Evolutionary conservation across 139 green algal genomes (phyloP).

Genomic region (Closterium sp.): DNA sequence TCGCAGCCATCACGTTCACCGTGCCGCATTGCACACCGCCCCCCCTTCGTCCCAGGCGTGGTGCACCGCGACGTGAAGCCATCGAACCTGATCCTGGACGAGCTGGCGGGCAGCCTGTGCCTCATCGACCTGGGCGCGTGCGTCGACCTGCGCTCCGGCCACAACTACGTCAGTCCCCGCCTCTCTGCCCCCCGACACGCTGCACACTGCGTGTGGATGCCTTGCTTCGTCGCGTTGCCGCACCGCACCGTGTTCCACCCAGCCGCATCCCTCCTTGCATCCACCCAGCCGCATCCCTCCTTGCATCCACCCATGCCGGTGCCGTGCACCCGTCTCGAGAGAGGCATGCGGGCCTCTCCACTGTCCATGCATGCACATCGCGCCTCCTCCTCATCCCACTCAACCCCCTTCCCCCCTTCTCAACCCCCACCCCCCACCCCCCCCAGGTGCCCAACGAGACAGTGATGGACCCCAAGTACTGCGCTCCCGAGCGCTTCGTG

Average conservation of each 20-base stretch:
- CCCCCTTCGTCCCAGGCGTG: background rate
- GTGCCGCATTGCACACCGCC: background rate
- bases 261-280: too few species aligned
- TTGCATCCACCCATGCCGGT: too few species aligned
- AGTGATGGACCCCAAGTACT: conserved; percentile 48
- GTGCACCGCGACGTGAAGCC: conserved; percentile 53
- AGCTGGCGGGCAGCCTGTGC: background rate
- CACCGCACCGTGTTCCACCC: too few species aligned
- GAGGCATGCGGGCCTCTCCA: too few species aligned
- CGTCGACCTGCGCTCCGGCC: conserved; percentile 46
- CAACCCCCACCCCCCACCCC: too few species aligned
- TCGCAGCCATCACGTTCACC: background rate
- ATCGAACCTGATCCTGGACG: conserved; percentile 34
- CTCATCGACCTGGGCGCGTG: conserved; percentile 48
- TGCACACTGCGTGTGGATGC: too few species aligned
- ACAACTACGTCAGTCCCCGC: conserved; percentile 41
- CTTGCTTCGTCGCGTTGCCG: too few species aligned
- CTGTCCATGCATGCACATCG: too few species aligned
- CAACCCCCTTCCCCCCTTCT: background rate
- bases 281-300: too few species aligned
- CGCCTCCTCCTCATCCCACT: too few species aligned
- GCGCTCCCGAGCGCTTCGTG: conserved; percentile 45
- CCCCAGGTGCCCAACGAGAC: conserved; percentile 46
- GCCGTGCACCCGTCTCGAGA: too few species aligned
- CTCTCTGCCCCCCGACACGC: too few species aligned